A percentile compares a stretch with the other conserved stretches of the same genome.
Conservation (phyloP, 108 stramenopile species). For the Craspedostauros australis region DNA sequence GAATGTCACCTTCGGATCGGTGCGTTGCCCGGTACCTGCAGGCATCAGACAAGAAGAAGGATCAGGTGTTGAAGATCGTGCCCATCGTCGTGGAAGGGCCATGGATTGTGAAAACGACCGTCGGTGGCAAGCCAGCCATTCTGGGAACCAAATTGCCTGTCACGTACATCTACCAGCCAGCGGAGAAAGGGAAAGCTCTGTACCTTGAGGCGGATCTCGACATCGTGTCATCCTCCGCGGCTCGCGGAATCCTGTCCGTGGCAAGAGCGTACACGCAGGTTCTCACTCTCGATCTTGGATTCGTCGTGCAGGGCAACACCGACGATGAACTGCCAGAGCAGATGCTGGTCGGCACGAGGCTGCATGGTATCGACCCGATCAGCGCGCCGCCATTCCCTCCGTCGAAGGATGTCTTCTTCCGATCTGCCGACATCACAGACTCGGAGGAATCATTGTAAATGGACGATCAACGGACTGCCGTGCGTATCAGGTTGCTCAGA, state of each 20-base stretch:
- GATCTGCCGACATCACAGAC: no score
- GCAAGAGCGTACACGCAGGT: conserved; percentile 66
- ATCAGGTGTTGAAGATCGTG: conserved; percentile 61
- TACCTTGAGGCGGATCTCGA: conserved; percentile 83
- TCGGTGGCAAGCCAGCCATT: conserved; percentile 80
- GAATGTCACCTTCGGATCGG: conserved; percentile 48
- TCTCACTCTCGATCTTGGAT: conserved; percentile 77
- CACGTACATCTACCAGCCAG: conserved; percentile 49
- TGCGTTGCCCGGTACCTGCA: conserved; percentile 51
- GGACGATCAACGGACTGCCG: no score
- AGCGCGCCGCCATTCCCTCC: conserved; percentile 56
- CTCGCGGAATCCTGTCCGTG: conserved; percentile 76
- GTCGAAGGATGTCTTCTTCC: conserved; percentile 12
- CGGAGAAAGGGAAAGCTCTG: conserved; percentile 34
- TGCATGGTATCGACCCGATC: conserved; percentile 84
- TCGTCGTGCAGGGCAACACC: conserved; percentile 68
- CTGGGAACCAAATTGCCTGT: conserved; percentile 68
- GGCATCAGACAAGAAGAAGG: conserved; percentile 44
- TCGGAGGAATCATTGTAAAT: no score
- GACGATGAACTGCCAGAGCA: conserved; percentile 78
- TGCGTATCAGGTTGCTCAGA: no score
- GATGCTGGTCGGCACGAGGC: conserved; percentile 68
- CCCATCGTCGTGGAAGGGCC: conserved; percentile 78
- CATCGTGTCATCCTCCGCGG: conserved; percentile 72
- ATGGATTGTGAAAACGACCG: conserved; percentile 74